These are phyloP conservation scores for Cyanodermella asteris DNA, from an alignment of 2,329 filamentous ascomycete genomes.

Conservation along the genomic window DNA sequence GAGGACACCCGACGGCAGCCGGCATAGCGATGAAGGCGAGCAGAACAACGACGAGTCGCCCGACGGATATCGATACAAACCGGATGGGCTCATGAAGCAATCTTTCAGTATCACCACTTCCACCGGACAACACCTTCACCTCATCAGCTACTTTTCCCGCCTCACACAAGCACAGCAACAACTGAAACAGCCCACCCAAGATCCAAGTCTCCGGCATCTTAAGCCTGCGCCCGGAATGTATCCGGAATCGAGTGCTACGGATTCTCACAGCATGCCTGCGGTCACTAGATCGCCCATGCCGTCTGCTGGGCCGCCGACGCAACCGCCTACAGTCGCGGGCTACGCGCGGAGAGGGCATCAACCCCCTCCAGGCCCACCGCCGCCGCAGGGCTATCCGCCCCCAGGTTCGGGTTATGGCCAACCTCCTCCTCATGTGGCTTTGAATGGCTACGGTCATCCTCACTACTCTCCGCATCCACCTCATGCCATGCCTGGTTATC, in stretches of 20 bases:
- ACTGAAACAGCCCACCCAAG: constrained; percentile 60
- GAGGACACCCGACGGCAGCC: constrained; percentile 66
- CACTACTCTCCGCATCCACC: too few relatives aligned
- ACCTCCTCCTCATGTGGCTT: constrained; percentile 3
- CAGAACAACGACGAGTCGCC: constrained; percentile 46
- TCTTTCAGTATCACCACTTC: constrained; percentile 97
- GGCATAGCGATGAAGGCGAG: constrained; percentile 59
- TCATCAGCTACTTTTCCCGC: constrained; percentile 91
- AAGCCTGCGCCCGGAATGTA: constrained; percentile 87
- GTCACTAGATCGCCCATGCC: constrained; percentile 54
- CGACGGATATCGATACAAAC: constrained; percentile 86
- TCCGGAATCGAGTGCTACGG: constrained; percentile 81
- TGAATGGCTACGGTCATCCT: constrained; percentile 6
- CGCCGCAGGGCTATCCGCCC: constrained; percentile 16
- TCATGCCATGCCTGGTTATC: too few relatives aligned
- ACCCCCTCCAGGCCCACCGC: constrained; percentile 15
- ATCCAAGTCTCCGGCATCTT: constrained; percentile 60
- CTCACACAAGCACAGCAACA: constrained; percentile 51
- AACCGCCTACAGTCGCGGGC: constrained; percentile 31
- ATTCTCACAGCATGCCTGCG: constrained; percentile 57
- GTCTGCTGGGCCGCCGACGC: constrained; percentile 31
- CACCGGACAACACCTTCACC: constrained; percentile 71
- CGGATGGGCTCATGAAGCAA: constrained; percentile 96
- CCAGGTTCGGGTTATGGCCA: constrained; percentile 5
- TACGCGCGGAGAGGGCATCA: constrained; percentile 23